Conservation (phyloP, 768 basidiomycete genomes). For the Coprinopsis sp. region DNA sequence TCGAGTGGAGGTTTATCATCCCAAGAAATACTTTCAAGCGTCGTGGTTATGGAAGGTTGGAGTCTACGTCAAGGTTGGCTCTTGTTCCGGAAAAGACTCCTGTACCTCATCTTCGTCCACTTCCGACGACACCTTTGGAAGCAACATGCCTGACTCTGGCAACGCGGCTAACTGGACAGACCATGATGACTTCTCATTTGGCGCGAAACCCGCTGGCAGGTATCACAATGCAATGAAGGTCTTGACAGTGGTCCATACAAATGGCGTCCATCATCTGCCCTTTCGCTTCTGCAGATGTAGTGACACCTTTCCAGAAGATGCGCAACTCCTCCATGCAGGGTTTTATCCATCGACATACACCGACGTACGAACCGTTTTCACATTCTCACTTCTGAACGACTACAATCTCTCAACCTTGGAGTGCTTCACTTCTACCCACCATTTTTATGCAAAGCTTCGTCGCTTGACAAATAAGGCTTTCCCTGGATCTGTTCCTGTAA, state of each 20-base stretch:
- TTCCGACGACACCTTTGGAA: too few species aligned
- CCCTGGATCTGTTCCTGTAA: slow-evolving; percentile 7
- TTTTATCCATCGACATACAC: slow-evolving; percentile 15
- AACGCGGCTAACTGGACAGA: too few species aligned
- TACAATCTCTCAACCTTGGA: slow-evolving; percentile 14
- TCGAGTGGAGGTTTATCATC: too few species aligned
- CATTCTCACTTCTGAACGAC: slow-evolving; percentile 12
- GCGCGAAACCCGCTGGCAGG: too few species aligned
- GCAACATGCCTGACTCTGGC: too few species aligned
- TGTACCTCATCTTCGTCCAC: too few species aligned
- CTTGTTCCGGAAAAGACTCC: too few species aligned
- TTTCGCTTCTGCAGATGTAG: slow-evolving; percentile 6
- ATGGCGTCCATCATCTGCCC: slow-evolving; percentile 15
- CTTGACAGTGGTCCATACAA: slow-evolving; percentile 9
- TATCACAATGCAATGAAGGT: neutral
- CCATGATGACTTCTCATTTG: too few species aligned
- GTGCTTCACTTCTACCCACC: slow-evolving; percentile 15
- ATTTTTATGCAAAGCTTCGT: slow-evolving; percentile 15
- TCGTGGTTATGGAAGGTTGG: too few species aligned
- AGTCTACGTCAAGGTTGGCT: too few species aligned
- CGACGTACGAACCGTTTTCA: slow-evolving; percentile 13
- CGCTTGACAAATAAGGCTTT: slow-evolving; percentile 14
- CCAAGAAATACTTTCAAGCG: too few species aligned
- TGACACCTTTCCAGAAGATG: neutral
- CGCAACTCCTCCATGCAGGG: slow-evolving; percentile 7